Evolutionary conservation across 768 basidiomycete species (phyloP), one percentile per base, ranked within the genome.

Genomic region (Fomitopsis serialis): DNA sequence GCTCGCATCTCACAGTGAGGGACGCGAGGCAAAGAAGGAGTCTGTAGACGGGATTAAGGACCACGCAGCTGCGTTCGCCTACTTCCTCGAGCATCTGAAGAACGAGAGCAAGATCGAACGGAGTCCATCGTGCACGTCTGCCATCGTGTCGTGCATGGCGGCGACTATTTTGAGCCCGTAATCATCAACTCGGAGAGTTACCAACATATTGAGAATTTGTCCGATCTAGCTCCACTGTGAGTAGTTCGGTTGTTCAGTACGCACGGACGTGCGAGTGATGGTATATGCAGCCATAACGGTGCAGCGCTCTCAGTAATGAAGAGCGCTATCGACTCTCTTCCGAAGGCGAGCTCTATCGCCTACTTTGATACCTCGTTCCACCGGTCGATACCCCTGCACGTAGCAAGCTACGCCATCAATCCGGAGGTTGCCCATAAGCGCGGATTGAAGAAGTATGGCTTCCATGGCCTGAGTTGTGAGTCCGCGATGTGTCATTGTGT

Each of bases 301-400:
- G 72, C 81, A 2, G 81, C 84, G 0, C 73, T 85, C 22, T 68
- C 80, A 0, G 80, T 85, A 34, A 84, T 86, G 58, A 66, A 77
- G 55, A 74, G 81, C 0, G 87, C 85, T 59, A 74, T 88, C 17
- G 64, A 77, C 3, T 71, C 72, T 1, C 74, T 96, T 17, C 87
- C 89, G 0, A 63, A 81, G 12, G 79, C 92, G 19, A 77, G 74
- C 27, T 89, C 88, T 0, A 78, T 95, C 47, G 88, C 92, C 0
- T 89, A 87, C 63, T 97, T 96, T 64, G 93, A 97, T 68, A 90
- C 92, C 0, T 78, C 89, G 4, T 92, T 92, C 70, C 90, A 96
- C 68, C 76, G 76, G 45, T 77, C 87, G 10, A 78, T 98, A 15
- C 90, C 91, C 0, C 60, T 69, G 4, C 85, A 92, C 62, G 82